Percentiles rank a stretch among this genome's conserved stretches.
Evolutionary conservation across 75 land plant species (phyloP).

Genomic region (Pinus albicaulis): DNA sequence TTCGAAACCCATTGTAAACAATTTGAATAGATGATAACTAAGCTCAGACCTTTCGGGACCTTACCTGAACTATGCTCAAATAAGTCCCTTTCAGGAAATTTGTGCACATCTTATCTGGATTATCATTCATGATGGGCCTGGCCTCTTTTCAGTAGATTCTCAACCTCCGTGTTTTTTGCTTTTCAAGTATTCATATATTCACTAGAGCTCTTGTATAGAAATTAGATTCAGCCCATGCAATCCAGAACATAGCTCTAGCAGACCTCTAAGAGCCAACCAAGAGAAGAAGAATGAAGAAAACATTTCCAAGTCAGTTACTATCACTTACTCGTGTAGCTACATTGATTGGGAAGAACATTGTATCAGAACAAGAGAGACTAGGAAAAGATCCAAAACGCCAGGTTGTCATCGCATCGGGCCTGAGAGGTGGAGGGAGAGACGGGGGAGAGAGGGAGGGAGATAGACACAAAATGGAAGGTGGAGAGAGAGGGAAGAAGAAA

Average conservation of each 20-base stretch:
- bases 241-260: not conserved
- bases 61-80: not conserved
- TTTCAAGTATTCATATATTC: not conserved
- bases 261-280: not conserved
- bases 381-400: not conserved
- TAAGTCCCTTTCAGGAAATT: constrained; percentile 41
- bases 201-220: not conserved
- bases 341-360: not conserved
- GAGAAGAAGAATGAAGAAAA: too few relatives aligned
- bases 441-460: too few relatives aligned
- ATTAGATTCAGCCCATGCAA: not conserved
- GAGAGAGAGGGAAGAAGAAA: too few relatives aligned
- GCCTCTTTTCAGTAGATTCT: constrained; percentile 82
- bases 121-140: constrained; percentile 65
- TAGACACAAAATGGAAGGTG: too few relatives aligned
- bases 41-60: too few relatives aligned
- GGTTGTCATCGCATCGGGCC: not conserved
- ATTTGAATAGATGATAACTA: not conserved
- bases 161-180: not conserved
- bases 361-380: not conserved
- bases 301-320: too few relatives aligned
- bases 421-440: too few relatives aligned
- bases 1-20: not conserved
- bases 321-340: not conserved
- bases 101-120: constrained; percentile 78